Base-by-base conservation (phyloP, 805 yeast genomes). In the Candida broadrunensis region DNA sequence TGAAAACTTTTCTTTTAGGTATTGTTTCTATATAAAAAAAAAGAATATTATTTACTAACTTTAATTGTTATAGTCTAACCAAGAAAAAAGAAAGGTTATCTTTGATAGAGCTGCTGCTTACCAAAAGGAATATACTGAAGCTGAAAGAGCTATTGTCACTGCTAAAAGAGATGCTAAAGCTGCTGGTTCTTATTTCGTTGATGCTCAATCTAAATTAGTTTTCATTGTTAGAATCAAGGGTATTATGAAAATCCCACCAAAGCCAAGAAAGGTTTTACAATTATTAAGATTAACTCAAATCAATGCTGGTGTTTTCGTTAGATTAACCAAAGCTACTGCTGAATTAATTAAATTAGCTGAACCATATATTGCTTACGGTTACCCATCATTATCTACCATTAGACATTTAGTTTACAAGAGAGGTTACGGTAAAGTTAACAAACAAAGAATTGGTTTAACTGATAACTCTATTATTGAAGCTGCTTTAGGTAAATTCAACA, bases 181-280 rank as follows among this genome's bases (percentile, higher is more conserved):
- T 72, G 75, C 82, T 66, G 95, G 95, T 73, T 83, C 93, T 65
- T 87, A 83, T 88, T 90, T 83, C 80, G 95, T 88, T 63, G 88
- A 83, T 66, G 97, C 95, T 73, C 91, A 90, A 82, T 81, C 83
- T 66, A 89, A 88, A 77, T 85, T 90, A 66, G 95, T 88, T 56
- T 88, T 90, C 73, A 95, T 90, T 67, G 82, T 90, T 73, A 88
- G 98, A 85, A 90, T 90, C 84, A 90, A 90, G 91, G 97, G 97
- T 90, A 88, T 90, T 74, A 86, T 80, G 90, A 90, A 89, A 85
- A 88, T 90, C 63, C 87, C 97, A 68, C 97, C 97, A 67, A 90
- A 90, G 85, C 96, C 97, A 83, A 89, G 97, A 87, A 90, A 90
- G 87, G 96, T 90, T 64, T 74, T 88, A 73, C 96, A 85, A 77